Base-by-base conservation (phyloP, 2,329 filamentous ascomycete genomes). In the Didymella sp. region DNA sequence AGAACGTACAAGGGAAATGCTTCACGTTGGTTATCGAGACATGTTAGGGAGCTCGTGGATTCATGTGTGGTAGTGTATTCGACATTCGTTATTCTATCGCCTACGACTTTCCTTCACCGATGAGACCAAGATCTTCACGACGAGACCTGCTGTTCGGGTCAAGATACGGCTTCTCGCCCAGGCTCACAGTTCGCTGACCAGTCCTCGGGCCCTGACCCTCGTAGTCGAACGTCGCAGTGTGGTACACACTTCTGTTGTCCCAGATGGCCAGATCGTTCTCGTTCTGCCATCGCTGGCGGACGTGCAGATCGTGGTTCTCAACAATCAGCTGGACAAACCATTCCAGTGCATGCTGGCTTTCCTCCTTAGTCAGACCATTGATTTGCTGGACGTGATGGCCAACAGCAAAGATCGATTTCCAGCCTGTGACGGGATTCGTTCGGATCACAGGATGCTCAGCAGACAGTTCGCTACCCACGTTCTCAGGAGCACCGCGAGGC, bases 141-240 rank as follows among this genome's bases (percentile, higher is more conserved):
- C 82, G 73, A 0, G 80, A 81, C 24, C 70, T 79, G 66, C 82
- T 84, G 27, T 78, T 73, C 0, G 81, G 81, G 60, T 86, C 83
- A 4, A 84, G 70, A 56, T 83, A 86, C 1, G 84, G 85, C 59
- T 73, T 78, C 74, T 87, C 85, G 0, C 84, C 84, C 9, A 87
- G 76, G 0, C 83, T 81, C 0, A 86, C 83, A 1, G 81, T 83
- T 2, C 85, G 73, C 62, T 85, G 80, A 4, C 84, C 85, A 15
- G 80, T 79, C n/a, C 84, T 75, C 24, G 81, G 77, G 0, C 83
- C 84, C 25, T 81, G 77, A 12, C 77, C 78, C 19, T 80, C 79
- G 42, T 87, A 88, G 63, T 89, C 87, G 60, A 83, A 87, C 0
- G 85, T 89, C 0, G 85, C 85, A 28, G 81, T 82, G 61, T 87